phyloP scores from a whole-genome alignment of 345 rosid genomes.

The Salix udensis region DNA sequence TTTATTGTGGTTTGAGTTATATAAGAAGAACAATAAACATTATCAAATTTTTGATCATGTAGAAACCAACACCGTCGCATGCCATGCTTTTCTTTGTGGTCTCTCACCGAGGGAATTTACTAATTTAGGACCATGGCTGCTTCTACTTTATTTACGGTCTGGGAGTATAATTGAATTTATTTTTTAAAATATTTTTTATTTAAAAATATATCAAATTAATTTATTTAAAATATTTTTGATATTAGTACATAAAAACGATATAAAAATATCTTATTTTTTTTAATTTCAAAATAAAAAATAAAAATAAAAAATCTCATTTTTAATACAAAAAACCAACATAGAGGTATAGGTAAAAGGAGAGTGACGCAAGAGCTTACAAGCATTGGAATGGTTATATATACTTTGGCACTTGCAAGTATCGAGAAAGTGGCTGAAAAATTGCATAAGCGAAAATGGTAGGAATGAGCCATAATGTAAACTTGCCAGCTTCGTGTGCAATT shows the following conservation, averaged over 20 bases:
- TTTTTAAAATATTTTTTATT: no score
- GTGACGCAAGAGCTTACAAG: conserved; percentile 9
- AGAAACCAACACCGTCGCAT: not conserved
- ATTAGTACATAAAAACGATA: no score
- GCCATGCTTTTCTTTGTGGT: not conserved
- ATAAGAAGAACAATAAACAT: no score
- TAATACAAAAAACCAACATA: conserved; percentile 24
- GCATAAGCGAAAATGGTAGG: conserved; percentile 21
- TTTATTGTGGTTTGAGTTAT: no score
- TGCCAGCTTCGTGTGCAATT: conserved; percentile 20
- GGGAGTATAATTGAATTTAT: no score
- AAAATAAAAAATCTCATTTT: no score
- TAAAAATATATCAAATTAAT: no score
- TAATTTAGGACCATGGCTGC: not conserved
- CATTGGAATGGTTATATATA: conserved; percentile 19
- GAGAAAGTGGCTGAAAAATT: conserved; percentile 17
- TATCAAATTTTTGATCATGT: no score
- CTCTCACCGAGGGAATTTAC: not conserved
- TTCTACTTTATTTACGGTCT: not conserved
- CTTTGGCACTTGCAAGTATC: conserved; percentile 25
- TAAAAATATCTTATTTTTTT: no score
- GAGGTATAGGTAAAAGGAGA: conserved; percentile 19
- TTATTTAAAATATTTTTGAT: no score
- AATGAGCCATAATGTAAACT: conserved; percentile 14
- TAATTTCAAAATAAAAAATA: no score